Conservation (phyloP, 1,284 basidiomycete species). For the Puccinia hordei region DNA sequence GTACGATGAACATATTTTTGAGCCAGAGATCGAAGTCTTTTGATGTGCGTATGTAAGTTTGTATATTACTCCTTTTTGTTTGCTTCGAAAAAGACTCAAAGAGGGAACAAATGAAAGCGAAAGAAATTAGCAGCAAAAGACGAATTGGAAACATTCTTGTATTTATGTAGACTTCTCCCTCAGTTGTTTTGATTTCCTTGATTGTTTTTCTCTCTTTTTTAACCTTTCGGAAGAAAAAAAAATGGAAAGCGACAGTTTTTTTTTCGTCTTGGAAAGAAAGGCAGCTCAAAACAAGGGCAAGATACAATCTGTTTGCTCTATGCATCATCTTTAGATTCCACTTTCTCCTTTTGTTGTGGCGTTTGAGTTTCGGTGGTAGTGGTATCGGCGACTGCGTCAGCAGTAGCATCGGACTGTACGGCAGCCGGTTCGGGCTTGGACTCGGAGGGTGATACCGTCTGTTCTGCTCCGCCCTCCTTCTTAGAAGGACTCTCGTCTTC, state of each 20-base stretch:
- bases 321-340: background rate
- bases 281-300: background rate
- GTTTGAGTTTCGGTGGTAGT: conserved; percentile 51
- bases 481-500: background rate
- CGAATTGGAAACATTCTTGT: too few relatives aligned
- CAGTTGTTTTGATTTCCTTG: background rate
- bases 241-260: conserved; percentile 6
- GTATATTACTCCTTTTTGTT: background rate
- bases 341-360: conserved; percentile 35
- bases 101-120: background rate
- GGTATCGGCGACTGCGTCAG: conserved; percentile 54
- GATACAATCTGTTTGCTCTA: background rate
- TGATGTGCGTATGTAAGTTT: background rate
- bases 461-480: conserved; percentile 44
- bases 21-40: too few relatives aligned
- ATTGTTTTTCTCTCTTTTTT: background rate
- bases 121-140: background rate
- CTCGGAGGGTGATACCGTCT: conserved; percentile 46
- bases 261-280: background rate
- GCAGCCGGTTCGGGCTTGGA: conserved; percentile 43
- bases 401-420: conserved; percentile 50
- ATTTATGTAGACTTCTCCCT: too few relatives aligned
- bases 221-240: background rate
- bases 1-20: too few relatives aligned
- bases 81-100: background rate